Percentiles rank a stretch among this genome's conserved stretches.
Evolutionary conservation across 1,139 yeast genomes (phyloP).

Genomic region (Yamadazyma blattariae): DNA sequence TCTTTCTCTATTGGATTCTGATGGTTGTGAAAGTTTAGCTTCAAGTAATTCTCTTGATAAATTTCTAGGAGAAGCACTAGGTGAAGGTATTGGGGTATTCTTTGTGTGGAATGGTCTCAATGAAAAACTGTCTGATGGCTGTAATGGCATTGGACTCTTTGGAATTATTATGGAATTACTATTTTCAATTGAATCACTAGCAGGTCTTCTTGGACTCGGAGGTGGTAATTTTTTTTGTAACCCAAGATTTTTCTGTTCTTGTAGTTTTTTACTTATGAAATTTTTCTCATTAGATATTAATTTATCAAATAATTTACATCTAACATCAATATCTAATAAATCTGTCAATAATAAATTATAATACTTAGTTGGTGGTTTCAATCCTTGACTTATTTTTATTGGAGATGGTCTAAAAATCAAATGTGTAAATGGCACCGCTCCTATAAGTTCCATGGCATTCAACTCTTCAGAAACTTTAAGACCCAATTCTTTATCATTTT

Average conservation of each 20-base stretch:
- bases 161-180: neutral
- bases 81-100: slow-evolving; percentile 42
- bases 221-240: slow-evolving; percentile 24
- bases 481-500: slow-evolving; percentile 11
- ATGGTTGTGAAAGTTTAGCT: slow-evolving; percentile 1
- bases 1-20: slow-evolving; percentile 9
- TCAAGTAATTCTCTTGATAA: slow-evolving; percentile 18
- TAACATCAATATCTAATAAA: slow-evolving; percentile 24
- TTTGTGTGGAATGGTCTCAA: slow-evolving; percentile 44
- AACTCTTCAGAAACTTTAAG: slow-evolving; percentile 17
- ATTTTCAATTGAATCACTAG: slow-evolving; percentile 1
- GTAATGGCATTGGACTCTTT: slow-evolving; percentile 10
- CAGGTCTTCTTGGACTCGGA: slow-evolving; percentile 15
- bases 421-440: slow-evolving; percentile 42
- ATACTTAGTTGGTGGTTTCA: slow-evolving; percentile 36
- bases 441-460: slow-evolving; percentile 38
- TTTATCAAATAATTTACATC: slow-evolving; percentile 23
- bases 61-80: slow-evolving; percentile 35
- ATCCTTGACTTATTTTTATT: slow-evolving; percentile 34
- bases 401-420: slow-evolving; percentile 41
- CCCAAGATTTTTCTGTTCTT: slow-evolving; percentile 26
- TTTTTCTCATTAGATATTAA: slow-evolving; percentile 32
- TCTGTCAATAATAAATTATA: slow-evolving; percentile 29
- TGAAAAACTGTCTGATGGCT: slow-evolving; percentile 29
- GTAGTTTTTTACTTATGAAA: slow-evolving; percentile 27